Evolutionary conservation across 805 yeast genomes (phyloP).

Genomic region (Diddensiella transvaalensis): DNA sequence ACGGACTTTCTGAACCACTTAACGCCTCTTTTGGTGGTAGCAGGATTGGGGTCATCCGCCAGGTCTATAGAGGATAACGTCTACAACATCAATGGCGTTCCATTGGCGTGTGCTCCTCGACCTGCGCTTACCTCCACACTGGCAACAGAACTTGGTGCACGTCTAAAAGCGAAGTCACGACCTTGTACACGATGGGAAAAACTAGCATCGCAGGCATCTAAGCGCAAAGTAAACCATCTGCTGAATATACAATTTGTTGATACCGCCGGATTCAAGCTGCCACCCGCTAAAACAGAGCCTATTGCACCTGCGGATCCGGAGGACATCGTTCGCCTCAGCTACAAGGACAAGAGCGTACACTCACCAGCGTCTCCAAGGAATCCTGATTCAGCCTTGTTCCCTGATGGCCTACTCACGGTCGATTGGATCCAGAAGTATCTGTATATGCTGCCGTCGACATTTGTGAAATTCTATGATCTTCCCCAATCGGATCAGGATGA

Average conservation of each 20-base stretch:
- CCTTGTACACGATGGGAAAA: slow-evolving; percentile 18
- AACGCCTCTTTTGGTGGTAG: slow-evolving; percentile 19
- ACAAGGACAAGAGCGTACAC: slow-evolving; percentile 18
- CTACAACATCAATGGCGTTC: slow-evolving; percentile 13
- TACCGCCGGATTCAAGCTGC: slow-evolving; percentile 9
- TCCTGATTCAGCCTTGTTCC: slow-evolving; percentile 38
- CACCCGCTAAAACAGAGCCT: slow-evolving; percentile 6
- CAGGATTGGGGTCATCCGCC: slow-evolving; percentile 13
- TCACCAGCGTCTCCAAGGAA: slow-evolving; percentile 44
- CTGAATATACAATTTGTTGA: slow-evolving; percentile 18
- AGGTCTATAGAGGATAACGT: slow-evolving; percentile 10
- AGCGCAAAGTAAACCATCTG: slow-evolving; percentile 17
- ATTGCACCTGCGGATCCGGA: neutral
- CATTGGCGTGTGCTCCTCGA: slow-evolving; percentile 2
- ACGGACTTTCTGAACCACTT: slow-evolving; percentile 18
- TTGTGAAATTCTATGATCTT: slow-evolving; percentile 44
- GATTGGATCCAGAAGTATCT: slow-evolving; percentile 55
- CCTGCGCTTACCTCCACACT: slow-evolving; percentile 6
- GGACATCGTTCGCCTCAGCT: neutral
- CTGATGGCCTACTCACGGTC: slow-evolving; percentile 41
- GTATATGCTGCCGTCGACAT: slow-evolving; percentile 45
- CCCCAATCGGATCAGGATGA: slow-evolving; percentile 29
- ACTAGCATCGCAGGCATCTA: slow-evolving; percentile 18
- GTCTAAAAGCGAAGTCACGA: slow-evolving; percentile 18
- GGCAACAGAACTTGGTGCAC: slow-evolving; percentile 16